Base-by-base conservation (phyloP, 176 grass and related monocot species). In the Dendrocalamus sinicus region DNA sequence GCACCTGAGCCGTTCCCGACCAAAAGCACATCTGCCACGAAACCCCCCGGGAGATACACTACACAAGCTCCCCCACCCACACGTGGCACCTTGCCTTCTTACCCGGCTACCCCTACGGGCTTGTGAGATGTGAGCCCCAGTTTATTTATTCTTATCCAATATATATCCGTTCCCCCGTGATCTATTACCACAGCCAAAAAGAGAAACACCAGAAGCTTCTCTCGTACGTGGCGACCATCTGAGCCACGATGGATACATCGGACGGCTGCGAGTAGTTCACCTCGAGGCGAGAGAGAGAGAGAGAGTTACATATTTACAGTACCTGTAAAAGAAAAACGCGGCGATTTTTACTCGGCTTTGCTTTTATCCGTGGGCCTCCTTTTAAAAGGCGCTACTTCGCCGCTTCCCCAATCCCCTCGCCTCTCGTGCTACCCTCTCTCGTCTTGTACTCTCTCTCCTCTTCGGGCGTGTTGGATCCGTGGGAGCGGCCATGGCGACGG, bases 361-460 rank as follows among this genome's bases (percentile, higher is more conserved):
- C 61, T 70, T 91, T 88, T 80, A 84, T 84, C 90, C 81, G 90
- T 77, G 77, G 80, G 80, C 68, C 51, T 75, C 51, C 60, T 65
- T 85, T 91, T 77, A 88, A 85, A 81, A 88, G 86, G 77, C 26
- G 77, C 76, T 57, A 39, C 89, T 58, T 88, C 77, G 82, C 86
- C 64, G 82, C 90, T 91, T 85, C 86, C 6, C 22, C 77, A 77
- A 77, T 64, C 50, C 13, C 32, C 47, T 50, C 19, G 6, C 24
- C 35, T 52, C 75, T 51, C 69, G 48, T 68, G 73, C 70, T 78
- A 6, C 52, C 5, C 47, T 70, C 35, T 30, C 12, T 14, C 43
- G 48, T 68, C 68, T 45, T 20, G 37, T 23, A 11, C 62, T 57
- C 75, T 75, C 51, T 52, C 32, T 7, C 4, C 8, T 23, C 12